A percentile compares a stretch with the other conserved stretches of the same genome.
Evolutionary conservation across 2,329 filamentous ascomycete genomes (phyloP).

Genomic region (Ophiocordyceps sinensis): DNA sequence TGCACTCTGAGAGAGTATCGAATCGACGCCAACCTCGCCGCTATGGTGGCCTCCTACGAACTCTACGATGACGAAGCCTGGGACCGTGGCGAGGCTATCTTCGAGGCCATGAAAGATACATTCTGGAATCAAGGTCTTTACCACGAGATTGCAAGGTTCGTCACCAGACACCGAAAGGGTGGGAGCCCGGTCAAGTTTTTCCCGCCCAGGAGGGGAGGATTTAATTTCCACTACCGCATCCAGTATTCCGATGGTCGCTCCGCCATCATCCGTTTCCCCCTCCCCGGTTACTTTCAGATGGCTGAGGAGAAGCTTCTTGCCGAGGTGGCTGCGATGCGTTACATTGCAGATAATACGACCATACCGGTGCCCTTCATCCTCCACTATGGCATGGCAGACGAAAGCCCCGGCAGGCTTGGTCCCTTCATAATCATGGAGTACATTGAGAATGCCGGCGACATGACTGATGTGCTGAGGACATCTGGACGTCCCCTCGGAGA

Average conservation of each 20-base stretch:
- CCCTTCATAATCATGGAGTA: too few species aligned
- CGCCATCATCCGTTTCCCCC: conserved; percentile 3
- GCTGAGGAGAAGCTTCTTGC: conserved; percentile 5
- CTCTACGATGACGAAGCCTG: conserved; percentile 1
- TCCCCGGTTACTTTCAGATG: conserved; percentile 3
- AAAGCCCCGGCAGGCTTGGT: too few species aligned
- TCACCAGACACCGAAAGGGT: conserved; percentile 1
- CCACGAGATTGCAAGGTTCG: conserved; percentile 1
- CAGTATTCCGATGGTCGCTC: conserved; percentile 3
- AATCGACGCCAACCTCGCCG: background rate
- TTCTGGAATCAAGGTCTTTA: conserved; percentile 1
- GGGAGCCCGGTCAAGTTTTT: background rate
- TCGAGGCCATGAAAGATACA: background rate
- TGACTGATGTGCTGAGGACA: too few species aligned
- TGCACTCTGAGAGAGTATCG: too few species aligned
- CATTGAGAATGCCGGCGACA: too few species aligned
- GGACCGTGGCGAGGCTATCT: conserved; percentile 1
- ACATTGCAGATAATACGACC: conserved; percentile 3
- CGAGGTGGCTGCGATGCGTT: conserved; percentile 5
- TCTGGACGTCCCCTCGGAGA: too few species aligned
- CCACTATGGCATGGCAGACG: conserved; percentile 4
- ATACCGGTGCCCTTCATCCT: conserved; percentile 5
- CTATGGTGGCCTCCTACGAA: background rate
- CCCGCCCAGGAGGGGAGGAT: background rate
- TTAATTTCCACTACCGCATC: conserved; percentile 4